Evolutionary conservation across 1,284 basidiomycete genomes (phyloP).

Genomic region (Irpex sp.): DNA sequence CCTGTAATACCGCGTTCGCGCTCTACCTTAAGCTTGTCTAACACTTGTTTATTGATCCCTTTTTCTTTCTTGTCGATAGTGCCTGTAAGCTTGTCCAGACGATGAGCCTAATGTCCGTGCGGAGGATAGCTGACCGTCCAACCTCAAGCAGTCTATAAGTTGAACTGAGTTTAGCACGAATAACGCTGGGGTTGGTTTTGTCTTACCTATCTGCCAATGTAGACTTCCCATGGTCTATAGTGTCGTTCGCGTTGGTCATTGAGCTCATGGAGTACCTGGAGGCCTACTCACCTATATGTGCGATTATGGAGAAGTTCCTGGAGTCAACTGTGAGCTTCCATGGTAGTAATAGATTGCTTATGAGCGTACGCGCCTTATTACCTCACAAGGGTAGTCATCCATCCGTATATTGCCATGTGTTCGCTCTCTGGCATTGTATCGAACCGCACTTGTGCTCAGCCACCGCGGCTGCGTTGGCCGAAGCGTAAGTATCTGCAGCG

Average conservation of each 20-base stretch:
- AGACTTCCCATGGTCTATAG: constrained; percentile 84
- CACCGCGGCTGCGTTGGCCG: constrained; percentile 12
- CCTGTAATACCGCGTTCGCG: constrained; percentile 93
- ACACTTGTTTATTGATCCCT: constrained; percentile 81
- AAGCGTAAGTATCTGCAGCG: constrained; percentile 19
- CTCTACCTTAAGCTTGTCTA: constrained; percentile 96
- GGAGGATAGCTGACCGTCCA: constrained; percentile 6
- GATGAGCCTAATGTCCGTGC: constrained; percentile 13
- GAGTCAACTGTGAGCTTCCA: not conserved
- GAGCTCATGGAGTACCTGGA: not conserved
- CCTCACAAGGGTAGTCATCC: constrained; percentile 70
- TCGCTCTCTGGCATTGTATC: constrained; percentile 16
- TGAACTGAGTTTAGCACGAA: not conserved
- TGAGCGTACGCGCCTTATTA: constrained; percentile 59
- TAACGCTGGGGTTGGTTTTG: not conserved
- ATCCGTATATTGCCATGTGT: constrained; percentile 42
- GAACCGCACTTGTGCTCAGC: constrained; percentile 32
- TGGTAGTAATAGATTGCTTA: not conserved
- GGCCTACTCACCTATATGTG: constrained; percentile 70
- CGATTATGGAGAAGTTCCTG: constrained; percentile 94
- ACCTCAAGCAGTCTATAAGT: constrained; percentile 65
- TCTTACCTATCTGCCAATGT: constrained; percentile 84
- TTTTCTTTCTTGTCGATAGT: constrained; percentile 71
- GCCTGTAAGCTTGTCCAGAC: constrained; percentile 70
- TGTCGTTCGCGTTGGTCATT: not conserved